These are phyloP conservation scores for Solanum hybrid DNA, from an alignment of 305 asterid species.

Conservation along the genomic window DNA sequence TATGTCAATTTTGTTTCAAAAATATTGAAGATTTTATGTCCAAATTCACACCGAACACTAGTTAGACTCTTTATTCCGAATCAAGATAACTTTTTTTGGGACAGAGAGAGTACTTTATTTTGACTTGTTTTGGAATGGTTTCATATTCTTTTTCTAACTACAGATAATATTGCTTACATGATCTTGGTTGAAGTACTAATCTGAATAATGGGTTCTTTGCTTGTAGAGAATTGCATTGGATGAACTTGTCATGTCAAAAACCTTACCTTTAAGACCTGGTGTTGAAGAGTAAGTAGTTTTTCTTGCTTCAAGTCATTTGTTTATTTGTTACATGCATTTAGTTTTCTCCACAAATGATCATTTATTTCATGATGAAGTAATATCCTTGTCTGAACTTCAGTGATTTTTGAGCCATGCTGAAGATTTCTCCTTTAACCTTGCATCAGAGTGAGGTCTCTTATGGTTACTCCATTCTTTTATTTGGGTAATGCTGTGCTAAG, in stretches of 20 bases:
- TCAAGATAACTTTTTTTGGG: background rate
- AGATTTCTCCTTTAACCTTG: background rate
- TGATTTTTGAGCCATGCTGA: background rate
- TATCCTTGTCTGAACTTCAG: background rate
- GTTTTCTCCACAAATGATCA: background rate
- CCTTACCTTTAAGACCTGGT: slow-evolving; percentile 71
- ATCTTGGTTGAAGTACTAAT: background rate
- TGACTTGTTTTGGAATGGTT: background rate
- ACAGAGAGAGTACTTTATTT: background rate
- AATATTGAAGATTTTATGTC: background rate
- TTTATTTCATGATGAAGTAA: background rate
- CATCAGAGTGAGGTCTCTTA: background rate
- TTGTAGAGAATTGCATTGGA: slow-evolving; percentile 81
- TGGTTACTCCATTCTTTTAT: background rate
- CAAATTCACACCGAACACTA: background rate
- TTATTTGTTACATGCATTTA: slow-evolving; percentile 2
- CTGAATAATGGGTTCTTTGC: slow-evolving; percentile 14
- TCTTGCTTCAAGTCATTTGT: slow-evolving; percentile 6
- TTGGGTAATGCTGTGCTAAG: background rate
- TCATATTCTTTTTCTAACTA: background rate
- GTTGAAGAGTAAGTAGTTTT: slow-evolving; percentile 59
- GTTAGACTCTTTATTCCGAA: background rate
- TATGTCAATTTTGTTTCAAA: background rate
- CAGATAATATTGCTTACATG: background rate
- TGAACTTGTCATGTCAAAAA: slow-evolving; percentile 61